phyloP scores from a whole-genome alignment of 2,329 filamentous ascomycete genomes.

The Colletotrichum falcatum region DNA sequence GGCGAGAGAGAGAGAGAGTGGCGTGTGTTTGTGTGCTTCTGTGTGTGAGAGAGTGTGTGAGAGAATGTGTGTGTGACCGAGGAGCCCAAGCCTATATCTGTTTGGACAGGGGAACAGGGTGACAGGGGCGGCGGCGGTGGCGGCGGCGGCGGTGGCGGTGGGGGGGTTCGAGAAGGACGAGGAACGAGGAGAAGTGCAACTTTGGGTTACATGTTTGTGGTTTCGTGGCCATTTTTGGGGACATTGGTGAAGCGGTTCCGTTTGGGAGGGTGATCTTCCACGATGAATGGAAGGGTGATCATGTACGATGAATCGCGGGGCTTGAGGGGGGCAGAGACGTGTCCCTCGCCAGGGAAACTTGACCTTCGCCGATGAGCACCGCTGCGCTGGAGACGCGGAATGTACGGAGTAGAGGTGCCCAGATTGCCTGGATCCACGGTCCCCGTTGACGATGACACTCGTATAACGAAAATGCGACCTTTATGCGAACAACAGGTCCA shows the following conservation, averaged over 20 bases:
- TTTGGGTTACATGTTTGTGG: constrained; percentile 22
- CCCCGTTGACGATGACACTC: neutral
- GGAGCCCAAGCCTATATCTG: neutral
- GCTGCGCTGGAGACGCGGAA: neutral
- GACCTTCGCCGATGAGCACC: neutral
- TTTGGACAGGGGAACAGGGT: too few species aligned
- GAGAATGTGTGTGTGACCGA: neutral
- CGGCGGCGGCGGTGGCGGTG: neutral
- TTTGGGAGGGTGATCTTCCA: constrained; percentile 4
- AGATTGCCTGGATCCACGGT: neutral
- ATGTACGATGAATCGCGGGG: neutral
- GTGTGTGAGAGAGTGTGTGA: too few species aligned
- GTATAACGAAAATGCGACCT: neutral
- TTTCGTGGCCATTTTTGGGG: neutral
- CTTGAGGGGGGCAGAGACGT: neutral
- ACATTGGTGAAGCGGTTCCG: neutral
- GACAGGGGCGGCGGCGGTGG: too few species aligned
- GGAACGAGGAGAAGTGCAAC: neutral
- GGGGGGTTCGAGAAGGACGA: neutral
- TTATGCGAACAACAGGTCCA: neutral
- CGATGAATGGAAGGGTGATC: constrained; percentile 5
- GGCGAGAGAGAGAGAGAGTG: neutral
- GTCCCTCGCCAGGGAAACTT: neutral
- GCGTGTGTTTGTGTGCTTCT: neutral
- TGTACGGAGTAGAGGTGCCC: neutral